These are phyloP conservation scores for Botryococcus braunii DNA, from an alignment of 163 green algal species.

Conservation along the genomic window DNA sequence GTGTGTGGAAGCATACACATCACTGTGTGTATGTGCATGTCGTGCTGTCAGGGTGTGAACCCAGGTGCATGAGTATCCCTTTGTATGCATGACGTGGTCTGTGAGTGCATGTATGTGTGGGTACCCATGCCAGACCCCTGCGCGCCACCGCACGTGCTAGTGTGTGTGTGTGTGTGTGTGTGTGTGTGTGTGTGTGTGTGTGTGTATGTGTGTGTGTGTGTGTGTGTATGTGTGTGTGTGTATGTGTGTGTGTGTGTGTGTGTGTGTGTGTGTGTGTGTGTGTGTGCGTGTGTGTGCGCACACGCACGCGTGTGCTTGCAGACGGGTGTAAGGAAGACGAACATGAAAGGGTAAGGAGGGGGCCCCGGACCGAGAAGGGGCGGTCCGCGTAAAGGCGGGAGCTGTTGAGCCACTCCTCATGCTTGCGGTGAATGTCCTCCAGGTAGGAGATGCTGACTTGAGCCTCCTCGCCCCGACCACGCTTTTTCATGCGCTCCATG, in stretches of 20 bases:
- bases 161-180: no score
- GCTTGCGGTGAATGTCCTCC: constrained; percentile 68
- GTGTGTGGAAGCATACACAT: no score
- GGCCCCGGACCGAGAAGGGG: not conserved
- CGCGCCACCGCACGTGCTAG: no score
- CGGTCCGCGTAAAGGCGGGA: not conserved
- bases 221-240: not conserved
- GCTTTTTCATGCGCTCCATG: constrained; percentile 50
- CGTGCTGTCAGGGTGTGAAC: no score
- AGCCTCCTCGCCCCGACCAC: constrained; percentile 23
- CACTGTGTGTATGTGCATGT: no score
- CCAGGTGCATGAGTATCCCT: no score
- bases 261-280: no score
- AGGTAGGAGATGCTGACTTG: constrained; percentile 72
- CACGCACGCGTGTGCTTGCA: not conserved
- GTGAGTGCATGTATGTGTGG: no score
- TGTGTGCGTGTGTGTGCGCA: not conserved
- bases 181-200: no score
- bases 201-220: not conserved
- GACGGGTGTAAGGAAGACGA: not conserved
- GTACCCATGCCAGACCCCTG: no score
- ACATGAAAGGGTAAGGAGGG: not conserved
- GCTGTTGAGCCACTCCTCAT: constrained; percentile 73
- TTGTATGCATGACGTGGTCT: no score
- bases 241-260: no score